Base-by-base conservation (phyloP, 768 basidiomycete species). In the Trametes elegans region DNA sequence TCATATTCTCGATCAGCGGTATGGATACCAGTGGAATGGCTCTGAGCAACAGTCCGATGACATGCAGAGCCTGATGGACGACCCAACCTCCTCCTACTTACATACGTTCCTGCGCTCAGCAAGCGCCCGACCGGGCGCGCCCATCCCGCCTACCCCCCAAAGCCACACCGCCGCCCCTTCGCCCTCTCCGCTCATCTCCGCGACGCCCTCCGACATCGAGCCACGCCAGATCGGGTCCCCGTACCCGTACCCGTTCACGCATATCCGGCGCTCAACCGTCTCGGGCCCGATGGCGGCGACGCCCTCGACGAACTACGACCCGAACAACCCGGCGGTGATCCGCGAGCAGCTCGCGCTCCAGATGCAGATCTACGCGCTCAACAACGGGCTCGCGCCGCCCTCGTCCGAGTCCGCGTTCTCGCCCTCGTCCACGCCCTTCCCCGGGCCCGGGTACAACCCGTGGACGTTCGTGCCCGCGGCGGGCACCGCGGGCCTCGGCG, bases 91-190 rank as follows among this genome's bases (percentile, higher is more conserved):
- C 0, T 73, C 80, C 13, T 87, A 84, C 66, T 73, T 87, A 34
- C 82, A 82, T 51, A 66, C 78, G 0, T 87, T 84, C 63, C 72
- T 82, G 19, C 79, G 76, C 24, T 78, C 82, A 1, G 74, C 79
- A 5, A 57, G 63, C 40, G 43, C 59, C 3, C 82, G 89, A 0
- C 88, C 87, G 0, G 81, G 83, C 54, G 89, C 87, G 0, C 90
- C 90, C 16, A 78, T 90, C 35, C 89, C 90, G 0, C 88, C 90
- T 0, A 91, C 90, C 0, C 89, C 88, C 3, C 86, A 87, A 50
- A 85, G 80, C 44, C 84, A 87, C 54, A 87, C 87, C 0, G 80
- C 85, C 7, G 85, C 87, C 1, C 85, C 87, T 0, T 85, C 87
- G 0, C 89, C 87, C 0, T 87, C 84, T 1, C 88, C 88, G 0